A percentile compares a stretch with the other conserved stretches of the same genome.
Conservation (phyloP, 2,329 filamentous ascomycete species). For the Grosmannia serpens region DNA sequence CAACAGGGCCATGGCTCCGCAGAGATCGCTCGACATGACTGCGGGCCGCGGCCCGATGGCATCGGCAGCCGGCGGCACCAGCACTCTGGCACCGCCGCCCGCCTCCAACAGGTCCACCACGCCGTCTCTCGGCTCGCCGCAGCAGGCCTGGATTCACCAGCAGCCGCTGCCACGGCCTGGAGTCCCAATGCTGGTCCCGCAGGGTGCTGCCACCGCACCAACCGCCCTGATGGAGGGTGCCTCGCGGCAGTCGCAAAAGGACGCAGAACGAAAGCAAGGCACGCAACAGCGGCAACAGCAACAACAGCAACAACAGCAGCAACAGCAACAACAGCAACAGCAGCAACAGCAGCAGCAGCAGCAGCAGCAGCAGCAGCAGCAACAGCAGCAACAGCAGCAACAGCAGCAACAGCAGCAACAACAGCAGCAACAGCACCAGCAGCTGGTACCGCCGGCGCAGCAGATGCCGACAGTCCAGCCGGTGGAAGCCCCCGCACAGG, state of each 20-base stretch:
- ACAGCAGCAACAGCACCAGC: constrained; percentile 8
- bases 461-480: background rate
- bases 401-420: constrained; percentile 8
- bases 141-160: background rate
- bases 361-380: too few species aligned
- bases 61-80: background rate
- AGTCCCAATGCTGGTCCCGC: background rate
- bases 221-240: background rate
- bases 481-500: background rate
- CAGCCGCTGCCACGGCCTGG: background rate
- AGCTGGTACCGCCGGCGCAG: background rate
- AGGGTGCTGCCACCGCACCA: background rate
- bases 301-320: constrained; percentile 2
- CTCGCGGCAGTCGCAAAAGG: constrained; percentile 5
- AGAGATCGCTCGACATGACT: constrained; percentile 33
- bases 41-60: constrained; percentile 4
- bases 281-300: constrained; percentile 9
- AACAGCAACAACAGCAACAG: too few species aligned
- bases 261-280: constrained; percentile 1
- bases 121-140: background rate
- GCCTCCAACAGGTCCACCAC: background rate
- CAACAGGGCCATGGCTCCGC: constrained; percentile 34
- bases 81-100: background rate
- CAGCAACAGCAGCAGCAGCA: too few species aligned
- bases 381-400: too few species aligned